phyloP scores from a whole-genome alignment of 176 grass and related monocot species.

The Pontederia crassipes region DNA sequence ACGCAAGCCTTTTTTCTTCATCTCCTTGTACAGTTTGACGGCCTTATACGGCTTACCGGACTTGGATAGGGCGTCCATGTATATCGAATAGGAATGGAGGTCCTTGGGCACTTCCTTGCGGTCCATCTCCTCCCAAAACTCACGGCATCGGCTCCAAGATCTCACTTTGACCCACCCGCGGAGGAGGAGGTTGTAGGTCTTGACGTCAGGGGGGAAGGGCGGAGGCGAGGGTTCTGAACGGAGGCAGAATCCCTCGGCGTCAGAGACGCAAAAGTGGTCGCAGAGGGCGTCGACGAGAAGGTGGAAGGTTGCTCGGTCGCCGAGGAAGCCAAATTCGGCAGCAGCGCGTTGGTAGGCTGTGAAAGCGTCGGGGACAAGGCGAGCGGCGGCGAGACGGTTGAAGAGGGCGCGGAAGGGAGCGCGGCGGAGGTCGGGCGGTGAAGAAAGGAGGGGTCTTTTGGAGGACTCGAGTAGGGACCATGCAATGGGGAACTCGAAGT shows the following conservation, averaged over 20 bases:
- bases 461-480: conserved; percentile 48
- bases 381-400: conserved; percentile 40
- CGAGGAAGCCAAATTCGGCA: conserved; percentile 19
- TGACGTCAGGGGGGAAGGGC: conserved; percentile 38
- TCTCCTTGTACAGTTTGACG: conserved; percentile 70
- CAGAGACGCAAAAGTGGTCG: conserved; percentile 60
- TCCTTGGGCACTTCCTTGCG: conserved; percentile 51
- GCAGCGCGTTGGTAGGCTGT: conserved; percentile 9
- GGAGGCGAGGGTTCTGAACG: conserved; percentile 22
- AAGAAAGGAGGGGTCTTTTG: conserved; percentile 14
- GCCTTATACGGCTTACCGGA: conserved; percentile 80
- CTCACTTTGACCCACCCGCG: conserved; percentile 65
- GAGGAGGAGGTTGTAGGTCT: conserved; percentile 77
- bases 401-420: conserved; percentile 31
- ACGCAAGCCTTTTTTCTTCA: conserved; percentile 35
- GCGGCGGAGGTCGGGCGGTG: conserved; percentile 21
- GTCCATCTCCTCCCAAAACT: conserved; percentile 94
- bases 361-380: conserved; percentile 18
- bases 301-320: conserved; percentile 55
- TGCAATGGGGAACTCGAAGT: conserved; percentile 68
- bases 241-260: conserved; percentile 67
- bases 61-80: conserved; percentile 76
- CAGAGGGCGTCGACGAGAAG: conserved; percentile 79
- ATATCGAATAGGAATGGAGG: conserved; percentile 87
- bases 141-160: conserved; percentile 43